Conservation (phyloP, 176 grass and related monocot species). For the Thinopyrum elongatum region DNA sequence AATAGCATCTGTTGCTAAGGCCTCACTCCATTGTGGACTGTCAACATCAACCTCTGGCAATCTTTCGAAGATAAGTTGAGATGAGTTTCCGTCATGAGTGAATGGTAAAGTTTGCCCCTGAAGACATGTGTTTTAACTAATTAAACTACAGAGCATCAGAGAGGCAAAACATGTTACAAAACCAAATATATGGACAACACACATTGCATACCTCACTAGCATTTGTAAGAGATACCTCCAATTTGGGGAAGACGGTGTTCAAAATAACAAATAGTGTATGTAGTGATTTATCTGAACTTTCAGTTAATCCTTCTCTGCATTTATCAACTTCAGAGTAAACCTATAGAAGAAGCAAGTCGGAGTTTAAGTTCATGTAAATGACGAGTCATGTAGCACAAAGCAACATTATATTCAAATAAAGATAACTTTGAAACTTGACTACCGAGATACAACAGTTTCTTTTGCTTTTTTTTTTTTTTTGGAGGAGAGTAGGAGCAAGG, state of each 20-base stretch:
- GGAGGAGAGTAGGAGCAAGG: neutral
- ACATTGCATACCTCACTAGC: neutral
- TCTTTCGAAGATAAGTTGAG: conserved; percentile 57
- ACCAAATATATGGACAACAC: conserved; percentile 10
- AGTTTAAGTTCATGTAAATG: conserved; percentile 17
- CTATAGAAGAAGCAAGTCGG: neutral
- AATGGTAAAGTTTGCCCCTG: conserved; percentile 22
- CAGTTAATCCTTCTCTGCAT: neutral
- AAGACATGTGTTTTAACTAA: conserved; percentile 6
- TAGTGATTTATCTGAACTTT: neutral
- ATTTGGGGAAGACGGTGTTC: neutral
- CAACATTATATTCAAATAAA: neutral
- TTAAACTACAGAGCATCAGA: neutral
- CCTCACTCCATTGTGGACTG: conserved; percentile 65
- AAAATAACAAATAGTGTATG: neutral
- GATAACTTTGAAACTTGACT: neutral
- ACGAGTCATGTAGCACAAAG: neutral
- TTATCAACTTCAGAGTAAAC: neutral
- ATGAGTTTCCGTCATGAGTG: conserved; percentile 37
- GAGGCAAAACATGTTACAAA: neutral
- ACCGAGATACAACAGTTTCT: neutral
- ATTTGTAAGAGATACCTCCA: neutral
- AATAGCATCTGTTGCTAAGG: conserved; percentile 55
- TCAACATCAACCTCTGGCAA: conserved; percentile 58
- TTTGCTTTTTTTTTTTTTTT: neutral